Evolutionary conservation across 495 filamentous ascomycete species (phyloP).

Genomic region (Friedmanniomyces endolithicus): DNA sequence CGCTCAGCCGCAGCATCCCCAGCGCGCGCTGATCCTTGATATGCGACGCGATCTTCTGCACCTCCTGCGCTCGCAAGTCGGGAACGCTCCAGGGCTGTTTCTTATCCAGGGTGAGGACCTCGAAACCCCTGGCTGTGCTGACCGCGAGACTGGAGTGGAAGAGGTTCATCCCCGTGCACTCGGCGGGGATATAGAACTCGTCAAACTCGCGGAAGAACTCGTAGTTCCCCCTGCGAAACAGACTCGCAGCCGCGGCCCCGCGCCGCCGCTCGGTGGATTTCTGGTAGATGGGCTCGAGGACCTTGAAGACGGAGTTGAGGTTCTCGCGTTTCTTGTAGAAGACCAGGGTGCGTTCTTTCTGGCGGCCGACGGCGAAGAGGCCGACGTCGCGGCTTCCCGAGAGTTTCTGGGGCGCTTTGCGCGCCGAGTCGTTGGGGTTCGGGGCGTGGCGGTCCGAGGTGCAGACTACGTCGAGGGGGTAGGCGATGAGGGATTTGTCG

Average conservation of each 20-base stretch:
- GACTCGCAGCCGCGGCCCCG: constrained; percentile 37
- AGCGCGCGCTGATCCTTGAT: constrained; percentile 72
- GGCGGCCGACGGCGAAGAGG: constrained; percentile 87
- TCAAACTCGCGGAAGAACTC: constrained; percentile 97
- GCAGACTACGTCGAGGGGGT: constrained; percentile 82
- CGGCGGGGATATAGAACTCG: constrained; percentile 97
- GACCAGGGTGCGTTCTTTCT: constrained; percentile 90
- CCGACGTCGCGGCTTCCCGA: constrained; percentile 80
- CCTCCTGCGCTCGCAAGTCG: constrained; percentile 61
- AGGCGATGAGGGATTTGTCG: constrained; percentile 83
- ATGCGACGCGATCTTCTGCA: constrained; percentile 65
- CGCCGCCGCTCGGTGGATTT: constrained; percentile 67
- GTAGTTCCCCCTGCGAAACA: constrained; percentile 53
- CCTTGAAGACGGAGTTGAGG: constrained; percentile 82
- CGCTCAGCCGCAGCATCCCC: constrained; percentile 91
- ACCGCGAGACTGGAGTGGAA: constrained; percentile 90
- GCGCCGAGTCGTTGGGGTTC: constrained; percentile 44
- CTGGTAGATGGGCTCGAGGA: constrained; percentile 84
- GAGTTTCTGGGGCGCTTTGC: constrained; percentile 78
- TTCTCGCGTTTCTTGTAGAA: constrained; percentile 96
- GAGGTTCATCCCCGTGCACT: constrained; percentile 88
- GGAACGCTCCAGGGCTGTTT: constrained; percentile 86
- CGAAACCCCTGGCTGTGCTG: constrained; percentile 81
- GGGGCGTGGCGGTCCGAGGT: constrained; percentile 55
- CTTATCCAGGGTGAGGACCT: constrained; percentile 91